These are phyloP conservation scores for Heterobasidion parviporum DNA, from an alignment of 1,284 basidiomycete species.

Conservation along the genomic window DNA sequence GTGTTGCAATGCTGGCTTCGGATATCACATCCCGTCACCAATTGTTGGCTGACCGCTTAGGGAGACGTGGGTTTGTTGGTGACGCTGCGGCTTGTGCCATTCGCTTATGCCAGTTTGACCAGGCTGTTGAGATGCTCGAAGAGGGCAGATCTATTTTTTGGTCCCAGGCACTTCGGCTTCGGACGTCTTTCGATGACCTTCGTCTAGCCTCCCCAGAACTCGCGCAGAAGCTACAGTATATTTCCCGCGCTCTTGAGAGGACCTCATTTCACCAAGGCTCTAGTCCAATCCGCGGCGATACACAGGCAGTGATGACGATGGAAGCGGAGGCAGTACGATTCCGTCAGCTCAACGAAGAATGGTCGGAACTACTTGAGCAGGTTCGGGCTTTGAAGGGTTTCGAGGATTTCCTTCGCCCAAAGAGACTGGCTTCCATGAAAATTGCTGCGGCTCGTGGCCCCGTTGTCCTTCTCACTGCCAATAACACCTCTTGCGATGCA, in stretches of 20 bases:
- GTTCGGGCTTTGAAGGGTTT: background rate
- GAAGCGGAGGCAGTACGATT: background rate
- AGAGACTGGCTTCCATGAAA: background rate
- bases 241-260: background rate
- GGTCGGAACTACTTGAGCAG: background rate
- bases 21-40: background rate
- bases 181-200: background rate
- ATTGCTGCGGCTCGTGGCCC: background rate
- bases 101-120: background rate
- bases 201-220: background rate
- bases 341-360: background rate
- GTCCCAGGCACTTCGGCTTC: background rate
- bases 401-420: background rate
- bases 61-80: background rate
- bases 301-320: background rate
- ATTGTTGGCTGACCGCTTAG: no score
- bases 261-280: background rate
- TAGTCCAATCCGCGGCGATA: background rate
- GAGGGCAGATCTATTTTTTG: background rate
- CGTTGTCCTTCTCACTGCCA: background rate
- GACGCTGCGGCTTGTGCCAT: background rate
- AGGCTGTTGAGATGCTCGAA: background rate
- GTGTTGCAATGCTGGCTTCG: background rate
- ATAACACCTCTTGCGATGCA: background rate
- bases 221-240: background rate